Percentiles rank a stretch among this genome's conserved stretches.
Evolutionary conservation across 176 grass and related monocot genomes (phyloP).

Genomic region (Avena atlantica): DNA sequence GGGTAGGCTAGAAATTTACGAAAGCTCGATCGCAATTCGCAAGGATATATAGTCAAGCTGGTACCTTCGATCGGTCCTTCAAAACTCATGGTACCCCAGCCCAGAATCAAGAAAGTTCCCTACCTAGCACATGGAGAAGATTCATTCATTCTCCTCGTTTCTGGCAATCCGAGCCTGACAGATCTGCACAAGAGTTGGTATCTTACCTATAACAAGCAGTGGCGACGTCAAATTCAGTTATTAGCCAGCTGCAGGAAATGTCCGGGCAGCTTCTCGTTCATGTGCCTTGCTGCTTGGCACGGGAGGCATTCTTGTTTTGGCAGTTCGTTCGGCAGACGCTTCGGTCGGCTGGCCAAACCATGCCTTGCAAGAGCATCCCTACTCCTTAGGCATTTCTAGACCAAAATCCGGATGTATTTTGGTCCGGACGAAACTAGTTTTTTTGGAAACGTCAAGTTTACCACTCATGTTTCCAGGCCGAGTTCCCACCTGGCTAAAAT

Average conservation of each 20-base stretch:
- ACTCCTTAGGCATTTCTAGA: too few species aligned
- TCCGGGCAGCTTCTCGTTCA: not conserved
- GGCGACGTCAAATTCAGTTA: not conserved
- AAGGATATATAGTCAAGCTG: too few species aligned
- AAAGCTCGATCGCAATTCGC: too few species aligned
- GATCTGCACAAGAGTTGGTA: not conserved
- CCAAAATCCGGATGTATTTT: too few species aligned
- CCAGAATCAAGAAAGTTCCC: conserved; percentile 3
- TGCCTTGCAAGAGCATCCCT: too few species aligned
- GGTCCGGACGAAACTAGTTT: too few species aligned
- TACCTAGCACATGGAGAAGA: not conserved
- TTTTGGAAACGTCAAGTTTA: too few species aligned
- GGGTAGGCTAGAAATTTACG: too few species aligned
- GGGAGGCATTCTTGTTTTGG: not conserved
- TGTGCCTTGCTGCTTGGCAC: not conserved
- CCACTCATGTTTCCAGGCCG: too few species aligned
- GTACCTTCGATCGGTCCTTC: too few species aligned
- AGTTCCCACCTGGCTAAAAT: too few species aligned
- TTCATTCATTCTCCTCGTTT: not conserved
- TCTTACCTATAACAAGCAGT: not conserved
- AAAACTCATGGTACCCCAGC: too few species aligned
- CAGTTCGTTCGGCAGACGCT: conserved; percentile 11
- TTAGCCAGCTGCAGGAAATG: not conserved
- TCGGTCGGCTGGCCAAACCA: conserved; percentile 3
- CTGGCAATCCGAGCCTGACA: not conserved